phyloP scores from a whole-genome alignment of 2,329 filamentous ascomycete genomes.

The Ceratocystis colombiana region DNA sequence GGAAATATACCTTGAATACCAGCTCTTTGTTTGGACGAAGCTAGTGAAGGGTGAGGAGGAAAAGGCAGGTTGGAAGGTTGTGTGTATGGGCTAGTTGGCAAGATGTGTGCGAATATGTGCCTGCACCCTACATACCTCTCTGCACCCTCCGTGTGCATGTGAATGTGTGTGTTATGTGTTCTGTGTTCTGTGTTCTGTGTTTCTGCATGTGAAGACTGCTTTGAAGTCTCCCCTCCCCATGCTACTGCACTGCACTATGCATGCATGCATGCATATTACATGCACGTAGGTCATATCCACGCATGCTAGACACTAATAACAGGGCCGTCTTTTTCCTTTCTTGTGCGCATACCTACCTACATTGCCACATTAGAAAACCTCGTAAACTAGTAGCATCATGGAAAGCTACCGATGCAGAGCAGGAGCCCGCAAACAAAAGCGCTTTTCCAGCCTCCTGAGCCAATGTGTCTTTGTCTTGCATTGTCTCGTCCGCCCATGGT shows the following conservation, averaged over 20 bases:
- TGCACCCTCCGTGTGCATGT: not conserved
- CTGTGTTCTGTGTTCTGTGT: too few species aligned
- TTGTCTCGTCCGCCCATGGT: not conserved
- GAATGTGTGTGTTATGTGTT: not conserved
- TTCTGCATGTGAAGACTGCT: too few species aligned
- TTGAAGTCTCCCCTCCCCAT: too few species aligned
- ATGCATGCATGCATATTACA: too few species aligned
- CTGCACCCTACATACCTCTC: too few species aligned
- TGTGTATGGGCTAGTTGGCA: not conserved
- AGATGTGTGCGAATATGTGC: not conserved
- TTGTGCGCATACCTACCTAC: not conserved
- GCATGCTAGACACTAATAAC: not conserved
- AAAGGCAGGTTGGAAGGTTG: not conserved
- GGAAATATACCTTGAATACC: too few species aligned
- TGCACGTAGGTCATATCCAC: too few species aligned
- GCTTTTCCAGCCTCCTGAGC: not conserved
- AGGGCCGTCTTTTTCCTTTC: too few species aligned
- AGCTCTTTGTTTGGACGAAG: not conserved
- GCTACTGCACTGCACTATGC: too few species aligned
- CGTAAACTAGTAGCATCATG: not conserved
- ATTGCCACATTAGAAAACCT: not conserved
- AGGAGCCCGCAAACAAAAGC: not conserved
- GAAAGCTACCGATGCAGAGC: not conserved
- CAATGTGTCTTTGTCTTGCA: not conserved
- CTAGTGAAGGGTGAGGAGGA: not conserved